Evolutionary conservation across 2,329 filamentous ascomycete species (phyloP), one percentile per base, ranked within the genome.

Genomic region (Sodiomyces alkalinus): DNA sequence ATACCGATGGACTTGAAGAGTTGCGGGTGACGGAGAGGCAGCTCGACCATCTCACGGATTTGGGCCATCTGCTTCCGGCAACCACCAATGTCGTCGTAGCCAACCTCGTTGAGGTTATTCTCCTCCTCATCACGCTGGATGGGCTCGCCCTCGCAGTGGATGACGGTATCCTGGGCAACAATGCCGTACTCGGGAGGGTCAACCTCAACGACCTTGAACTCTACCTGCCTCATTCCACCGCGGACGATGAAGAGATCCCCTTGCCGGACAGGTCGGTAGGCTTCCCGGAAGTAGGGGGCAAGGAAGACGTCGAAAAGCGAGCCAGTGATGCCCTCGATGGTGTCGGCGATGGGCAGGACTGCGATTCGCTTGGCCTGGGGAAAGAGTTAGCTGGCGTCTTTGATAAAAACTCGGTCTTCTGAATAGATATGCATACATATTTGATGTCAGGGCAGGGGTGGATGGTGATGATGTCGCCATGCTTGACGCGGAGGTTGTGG

Each of bases 1-100:
- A 98, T 94, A 74, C 90, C 90, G 50, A 98, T 96, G 22, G 87
- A 96, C 70, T 96, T 98, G 80, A 98, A 98, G 28, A 98, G 79
- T 58, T 96, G 90, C 35, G 90, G 90, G 59, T 98, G 90, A 49
- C 90, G 78, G 37, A 98, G 72, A 36, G 90, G 90, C 43, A 98
- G 68, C 68, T 98, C 90, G 40, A 98, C 90, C 68, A 98, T 76
- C 58, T 98, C 90, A 53, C 90, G 82, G 46, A 98, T 93, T 67
- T 98, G 90, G 39, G 90, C 90, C 90, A 98, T 96, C 64, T 98
- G 90, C 66, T 98, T 98, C 51, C 90, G 74, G 72, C 90, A 96
- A 43, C 90, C 90, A 70, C 90, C 90, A 60, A 98, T 98, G 52
- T 98, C 90, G 48, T 98, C 90, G 53, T 98, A 98, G 27, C 90